Percentiles rank a stretch among this genome's conserved stretches.
Evolutionary conservation across 2,329 filamentous ascomycete species (phyloP).

Genomic region (Mycogone perniciosa): DNA sequence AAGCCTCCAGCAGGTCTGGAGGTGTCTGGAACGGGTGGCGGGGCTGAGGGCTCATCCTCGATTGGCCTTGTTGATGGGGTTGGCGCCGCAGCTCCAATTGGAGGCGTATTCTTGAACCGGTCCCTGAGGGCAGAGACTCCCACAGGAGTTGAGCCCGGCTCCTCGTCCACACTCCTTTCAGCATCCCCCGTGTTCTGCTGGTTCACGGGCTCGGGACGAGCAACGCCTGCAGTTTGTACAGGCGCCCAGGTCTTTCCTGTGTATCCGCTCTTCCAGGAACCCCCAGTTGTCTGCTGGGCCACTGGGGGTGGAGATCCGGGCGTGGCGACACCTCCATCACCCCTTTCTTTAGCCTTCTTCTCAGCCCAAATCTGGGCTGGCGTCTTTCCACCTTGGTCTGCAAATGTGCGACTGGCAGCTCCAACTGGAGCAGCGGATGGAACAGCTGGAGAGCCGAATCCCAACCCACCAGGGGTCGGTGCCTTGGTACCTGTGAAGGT

Average conservation of each 20-base stretch:
- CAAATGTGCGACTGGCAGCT: slow-evolving; percentile 84
- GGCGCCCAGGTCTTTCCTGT: slow-evolving; percentile 83
- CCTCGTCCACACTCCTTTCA: slow-evolving; percentile 39
- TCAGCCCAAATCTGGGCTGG: slow-evolving; percentile 96
- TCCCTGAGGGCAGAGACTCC: slow-evolving; percentile 72
- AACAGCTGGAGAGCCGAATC: slow-evolving; percentile 54
- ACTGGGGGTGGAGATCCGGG: slow-evolving; percentile 47
- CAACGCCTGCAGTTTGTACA: slow-evolving; percentile 63
- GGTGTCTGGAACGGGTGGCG: slow-evolving; percentile 44
- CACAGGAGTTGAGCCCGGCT: slow-evolving; percentile 51
- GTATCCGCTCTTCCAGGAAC: slow-evolving; percentile 86
- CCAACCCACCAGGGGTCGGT: slow-evolving; percentile 65
- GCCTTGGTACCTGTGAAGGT: slow-evolving; percentile 85
- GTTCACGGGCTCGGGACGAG: slow-evolving; percentile 45
- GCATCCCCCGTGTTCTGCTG: slow-evolving; percentile 59
- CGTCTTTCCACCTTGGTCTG: slow-evolving; percentile 90
- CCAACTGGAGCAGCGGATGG: slow-evolving; percentile 58
- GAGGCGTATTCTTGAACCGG: slow-evolving; percentile 71
- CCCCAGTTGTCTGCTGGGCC: slow-evolving; percentile 64
- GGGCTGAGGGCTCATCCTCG: slow-evolving; percentile 47
- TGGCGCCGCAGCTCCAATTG: slow-evolving; percentile 50
- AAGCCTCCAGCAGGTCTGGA: slow-evolving; percentile 70
- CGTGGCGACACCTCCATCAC: slow-evolving; percentile 39
- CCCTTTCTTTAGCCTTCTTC: slow-evolving; percentile 80
- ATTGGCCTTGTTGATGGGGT: slow-evolving; percentile 31